Evolutionary conservation across 2,329 filamentous ascomycete species (phyloP), one percentile per base, ranked within the genome.

Genomic region (Epichloe coenophiala): DNA sequence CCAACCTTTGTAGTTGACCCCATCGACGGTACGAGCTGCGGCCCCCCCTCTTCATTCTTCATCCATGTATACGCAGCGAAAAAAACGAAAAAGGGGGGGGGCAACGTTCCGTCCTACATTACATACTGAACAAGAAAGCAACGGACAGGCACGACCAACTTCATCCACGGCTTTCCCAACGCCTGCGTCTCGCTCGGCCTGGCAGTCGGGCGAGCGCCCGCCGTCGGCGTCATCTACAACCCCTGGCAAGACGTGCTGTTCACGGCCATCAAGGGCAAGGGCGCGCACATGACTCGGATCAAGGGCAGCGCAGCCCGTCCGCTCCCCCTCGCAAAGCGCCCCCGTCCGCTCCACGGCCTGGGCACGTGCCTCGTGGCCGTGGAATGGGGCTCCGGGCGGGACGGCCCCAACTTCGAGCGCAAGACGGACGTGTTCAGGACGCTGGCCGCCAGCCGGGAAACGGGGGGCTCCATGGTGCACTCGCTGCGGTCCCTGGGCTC

Each of bases 1-100:
- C 86, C 86, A 2, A 91, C 86, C 42, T 90, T 90, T 68, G 78
- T 90, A 61, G 82, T 86, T 57, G 86, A 91, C 63, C 86, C 86
- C 43, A 89, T 91, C 58, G 86, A 91, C 68, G 86, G 84, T 61
- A 53, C 13, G 52, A 2, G 12, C 17, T 17, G 17, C 17, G 17
- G 42, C 17, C 6, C 2, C 11, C 4, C 2, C 11, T 3, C 17
- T 17, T 17, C 17, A 17, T 17, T 17, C 17, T 7, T 1, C 42
- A 23, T 9, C 3, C 17, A 17, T 17, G 17, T 4, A 23, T 5
- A 11, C 5, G 19, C 13, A 4, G 5, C 23, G 5, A 27, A 21
- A 21, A 21, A 17, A 2, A 17, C n/a, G n/a, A n/a, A n/a, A n/a
- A n/a, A n/a, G n/a, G 17, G 17, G 17, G 17, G 17, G 17, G 2